Conservation (phyloP, 1,139 yeast genomes). For the Saccharomyces hybrid region DNA sequence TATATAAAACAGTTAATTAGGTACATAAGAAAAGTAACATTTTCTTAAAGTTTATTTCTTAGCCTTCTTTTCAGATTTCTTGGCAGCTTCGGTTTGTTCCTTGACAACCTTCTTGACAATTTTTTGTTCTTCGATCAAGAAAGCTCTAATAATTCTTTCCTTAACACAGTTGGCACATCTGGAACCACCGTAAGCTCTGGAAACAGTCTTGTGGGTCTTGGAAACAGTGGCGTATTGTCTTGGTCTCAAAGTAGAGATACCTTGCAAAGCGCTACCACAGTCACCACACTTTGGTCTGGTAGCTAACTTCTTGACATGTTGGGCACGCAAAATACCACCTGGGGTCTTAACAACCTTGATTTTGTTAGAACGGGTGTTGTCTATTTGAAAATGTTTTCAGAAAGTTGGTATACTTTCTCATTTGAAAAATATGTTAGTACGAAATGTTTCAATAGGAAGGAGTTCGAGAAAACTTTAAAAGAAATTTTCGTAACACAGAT, state of each 20-base stretch:
- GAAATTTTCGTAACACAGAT: neutral
- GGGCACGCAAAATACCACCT: slow-evolving; percentile 97
- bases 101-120: slow-evolving; percentile 97
- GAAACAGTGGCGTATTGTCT: slow-evolving; percentile 92
- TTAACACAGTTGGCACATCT: slow-evolving; percentile 98
- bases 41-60: neutral
- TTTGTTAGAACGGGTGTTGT: slow-evolving; percentile 99
- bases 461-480: neutral
- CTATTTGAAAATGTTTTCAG: slow-evolving; percentile 31
- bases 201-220: slow-evolving; percentile 95
- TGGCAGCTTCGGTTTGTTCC: slow-evolving; percentile 86
- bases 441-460: neutral
- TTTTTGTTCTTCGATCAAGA: slow-evolving; percentile 99
- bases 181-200: slow-evolving; percentile 99
- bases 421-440: neutral
- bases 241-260: slow-evolving; percentile 94
- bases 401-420: neutral
- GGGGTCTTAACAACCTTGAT: slow-evolving; percentile 99
- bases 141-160: slow-evolving; percentile 98
- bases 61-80: slow-evolving; percentile 32
- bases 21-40: neutral
- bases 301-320: slow-evolving; percentile 92
- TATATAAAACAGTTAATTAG: neutral
- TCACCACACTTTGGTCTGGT: slow-evolving; percentile 98
- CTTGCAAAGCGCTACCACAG: slow-evolving; percentile 88